phyloP scores from a whole-genome alignment of 345 rosid genomes.

The Lumnitzera littorea region DNA sequence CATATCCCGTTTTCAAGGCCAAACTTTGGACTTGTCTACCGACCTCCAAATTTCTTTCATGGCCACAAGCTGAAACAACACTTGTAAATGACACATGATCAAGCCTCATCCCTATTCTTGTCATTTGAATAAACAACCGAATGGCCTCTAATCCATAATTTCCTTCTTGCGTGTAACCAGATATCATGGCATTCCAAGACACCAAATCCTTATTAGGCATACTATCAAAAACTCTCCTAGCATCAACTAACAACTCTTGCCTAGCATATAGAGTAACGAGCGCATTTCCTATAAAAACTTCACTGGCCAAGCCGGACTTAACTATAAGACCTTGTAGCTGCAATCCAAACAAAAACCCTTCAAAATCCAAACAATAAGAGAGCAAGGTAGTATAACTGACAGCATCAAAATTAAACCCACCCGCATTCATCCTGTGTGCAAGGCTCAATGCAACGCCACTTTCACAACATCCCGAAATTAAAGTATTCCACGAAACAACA shows the following conservation, averaged over 20 bases:
- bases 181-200: slow-evolving; percentile 83
- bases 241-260: slow-evolving; percentile 41
- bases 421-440: slow-evolving; percentile 43
- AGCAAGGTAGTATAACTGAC: slow-evolving; percentile 55
- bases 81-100: slow-evolving; percentile 85
- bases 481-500: slow-evolving; percentile 84
- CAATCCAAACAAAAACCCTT: slow-evolving; percentile 54
- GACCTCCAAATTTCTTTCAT: slow-evolving; percentile 45
- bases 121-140: slow-evolving; percentile 48
- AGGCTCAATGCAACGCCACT: slow-evolving; percentile 42
- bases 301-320: slow-evolving; percentile 49
- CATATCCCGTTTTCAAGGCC: slow-evolving; percentile 57
- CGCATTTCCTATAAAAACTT: slow-evolving; percentile 69
- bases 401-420: slow-evolving; percentile 49
- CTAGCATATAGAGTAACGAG: slow-evolving; percentile 66
- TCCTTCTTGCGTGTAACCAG: slow-evolving; percentile 72
- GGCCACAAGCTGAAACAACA: slow-evolving; percentile 70
- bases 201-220: slow-evolving; percentile 58
- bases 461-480: slow-evolving; percentile 65
- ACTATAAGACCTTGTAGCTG: slow-evolving; percentile 54
- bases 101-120: slow-evolving; percentile 48
- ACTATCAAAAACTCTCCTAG: slow-evolving; percentile 57
- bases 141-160: slow-evolving; percentile 47
- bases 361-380: slow-evolving; percentile 42
- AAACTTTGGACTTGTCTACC: slow-evolving; percentile 80